These are phyloP conservation scores for Endogone sp. DNA, from an alignment of 192 early-diverging fungal genomes.

Conservation along the genomic window DNA sequence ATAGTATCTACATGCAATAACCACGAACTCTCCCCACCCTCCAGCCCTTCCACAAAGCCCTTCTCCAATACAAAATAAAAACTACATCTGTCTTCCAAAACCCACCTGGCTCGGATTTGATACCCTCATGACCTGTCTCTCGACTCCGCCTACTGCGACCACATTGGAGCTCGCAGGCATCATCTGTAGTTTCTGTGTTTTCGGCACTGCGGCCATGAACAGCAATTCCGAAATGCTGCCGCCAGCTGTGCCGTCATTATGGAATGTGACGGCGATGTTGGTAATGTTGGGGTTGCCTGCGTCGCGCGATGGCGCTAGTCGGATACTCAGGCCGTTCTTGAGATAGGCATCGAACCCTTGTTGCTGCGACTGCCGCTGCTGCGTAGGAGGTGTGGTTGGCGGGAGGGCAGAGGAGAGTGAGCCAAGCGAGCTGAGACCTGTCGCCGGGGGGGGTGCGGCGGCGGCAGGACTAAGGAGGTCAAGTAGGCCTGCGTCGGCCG, in stretches of 20 bases:
- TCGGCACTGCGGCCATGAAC: constrained; percentile 94
- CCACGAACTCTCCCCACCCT: too few relatives aligned
- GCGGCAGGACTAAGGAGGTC: background rate
- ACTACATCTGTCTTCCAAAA: too few relatives aligned
- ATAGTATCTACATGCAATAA: too few relatives aligned
- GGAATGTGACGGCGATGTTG: constrained; percentile 65
- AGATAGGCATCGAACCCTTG: constrained; percentile 62
- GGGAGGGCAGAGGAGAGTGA: constrained; percentile 6
- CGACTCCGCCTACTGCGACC: constrained; percentile 55
- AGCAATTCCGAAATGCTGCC: constrained; percentile 57
- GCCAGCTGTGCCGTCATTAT: constrained; percentile 46
- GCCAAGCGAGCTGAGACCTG: constrained; percentile 8
- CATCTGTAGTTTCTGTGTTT: constrained; percentile 86
- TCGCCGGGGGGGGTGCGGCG: constrained; percentile 20
- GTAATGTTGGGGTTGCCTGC: constrained; percentile 53
- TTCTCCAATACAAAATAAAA: too few relatives aligned
- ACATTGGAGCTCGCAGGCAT: constrained; percentile 67
- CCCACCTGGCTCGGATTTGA: constrained; percentile 75
- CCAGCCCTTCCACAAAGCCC: too few relatives aligned
- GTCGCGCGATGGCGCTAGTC: constrained; percentile 70
- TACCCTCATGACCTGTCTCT: constrained; percentile 79
- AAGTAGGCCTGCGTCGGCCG: background rate
- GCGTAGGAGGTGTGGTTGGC: constrained; percentile 15
- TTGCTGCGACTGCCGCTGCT: background rate
- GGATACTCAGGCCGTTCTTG: constrained; percentile 74